Evolutionary conservation across 116 monocot genomes (phyloP).

Genomic region (Iris pallida): DNA sequence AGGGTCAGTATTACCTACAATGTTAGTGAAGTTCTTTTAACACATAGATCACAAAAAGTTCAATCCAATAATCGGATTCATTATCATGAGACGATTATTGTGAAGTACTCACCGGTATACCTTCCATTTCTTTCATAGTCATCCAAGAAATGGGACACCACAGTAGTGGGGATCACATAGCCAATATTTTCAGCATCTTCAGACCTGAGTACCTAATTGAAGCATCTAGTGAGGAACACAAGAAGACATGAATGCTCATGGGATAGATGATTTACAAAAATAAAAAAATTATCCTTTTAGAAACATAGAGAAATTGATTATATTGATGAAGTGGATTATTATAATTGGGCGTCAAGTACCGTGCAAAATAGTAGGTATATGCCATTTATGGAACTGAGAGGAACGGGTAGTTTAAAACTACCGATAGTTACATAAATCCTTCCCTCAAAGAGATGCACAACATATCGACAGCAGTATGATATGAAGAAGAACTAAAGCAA

Average conservation of each 20-base stretch:
- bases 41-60: neutral
- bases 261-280: neutral
- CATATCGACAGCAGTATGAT: no score
- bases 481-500: no score
- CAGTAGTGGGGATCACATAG: constrained; percentile 96
- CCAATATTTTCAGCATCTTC: constrained; percentile 99
- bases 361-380: no score
- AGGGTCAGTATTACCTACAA: neutral
- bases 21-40: neutral
- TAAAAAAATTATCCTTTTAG: neutral
- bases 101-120: constrained; percentile 66
- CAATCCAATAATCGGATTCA: no score
- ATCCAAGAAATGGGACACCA: constrained; percentile 91
- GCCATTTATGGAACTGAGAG: no score
- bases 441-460: no score
- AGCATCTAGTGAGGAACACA: constrained; percentile 31
- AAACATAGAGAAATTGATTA: neutral
- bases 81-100: no score
- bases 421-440: no score
- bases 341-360: no score
- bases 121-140: constrained; percentile 92
- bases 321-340: neutral
- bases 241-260: neutral
- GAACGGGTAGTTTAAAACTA: no score
- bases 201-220: constrained; percentile 84